phyloP scores from a whole-genome alignment of 1,139 yeast species.

The Taphrina confusa region DNA sequence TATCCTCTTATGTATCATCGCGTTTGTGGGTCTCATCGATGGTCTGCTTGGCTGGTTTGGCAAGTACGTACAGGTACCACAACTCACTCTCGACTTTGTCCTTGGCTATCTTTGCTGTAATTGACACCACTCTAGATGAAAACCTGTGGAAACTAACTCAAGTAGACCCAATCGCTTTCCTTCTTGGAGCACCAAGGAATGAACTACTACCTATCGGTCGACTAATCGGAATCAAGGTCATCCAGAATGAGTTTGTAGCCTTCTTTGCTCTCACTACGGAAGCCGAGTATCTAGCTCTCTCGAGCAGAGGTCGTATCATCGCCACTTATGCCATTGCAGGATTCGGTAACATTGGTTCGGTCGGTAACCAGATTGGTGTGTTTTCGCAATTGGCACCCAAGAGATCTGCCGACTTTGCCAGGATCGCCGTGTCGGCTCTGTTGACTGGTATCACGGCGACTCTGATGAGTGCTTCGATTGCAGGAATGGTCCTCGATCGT shows the following conservation, averaged over 20 bases:
- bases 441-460: conserved; percentile 61
- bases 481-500: conserved; percentile 61
- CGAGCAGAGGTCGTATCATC: conserved; percentile 58
- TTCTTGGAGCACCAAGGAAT: conserved; percentile 61
- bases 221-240: conserved; percentile 60
- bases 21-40: conserved; percentile 60
- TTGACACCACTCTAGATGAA: not conserved
- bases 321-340: conserved; percentile 59
- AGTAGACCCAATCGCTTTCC: conserved; percentile 56
- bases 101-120: conserved; percentile 55
- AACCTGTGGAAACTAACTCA: too few species aligned
- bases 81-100: conserved; percentile 59
- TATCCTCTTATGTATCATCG: conserved; percentile 65
- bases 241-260: conserved; percentile 68
- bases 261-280: conserved; percentile 52
- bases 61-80: conserved; percentile 60
- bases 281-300: conserved; percentile 55
- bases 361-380: conserved; percentile 67
- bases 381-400: conserved; percentile 61
- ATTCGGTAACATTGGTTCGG: conserved; percentile 64
- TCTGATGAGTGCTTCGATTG: conserved; percentile 62
- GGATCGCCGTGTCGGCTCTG: conserved; percentile 56
- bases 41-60: conserved; percentile 67
- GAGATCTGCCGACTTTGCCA: conserved; percentile 55
- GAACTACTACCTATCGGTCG: conserved; percentile 58